Evolutionary conservation across 2,329 filamentous ascomycete genomes (phyloP), one percentile per base, ranked within the genome.

Genomic region (Pseudonectria foliicola): DNA sequence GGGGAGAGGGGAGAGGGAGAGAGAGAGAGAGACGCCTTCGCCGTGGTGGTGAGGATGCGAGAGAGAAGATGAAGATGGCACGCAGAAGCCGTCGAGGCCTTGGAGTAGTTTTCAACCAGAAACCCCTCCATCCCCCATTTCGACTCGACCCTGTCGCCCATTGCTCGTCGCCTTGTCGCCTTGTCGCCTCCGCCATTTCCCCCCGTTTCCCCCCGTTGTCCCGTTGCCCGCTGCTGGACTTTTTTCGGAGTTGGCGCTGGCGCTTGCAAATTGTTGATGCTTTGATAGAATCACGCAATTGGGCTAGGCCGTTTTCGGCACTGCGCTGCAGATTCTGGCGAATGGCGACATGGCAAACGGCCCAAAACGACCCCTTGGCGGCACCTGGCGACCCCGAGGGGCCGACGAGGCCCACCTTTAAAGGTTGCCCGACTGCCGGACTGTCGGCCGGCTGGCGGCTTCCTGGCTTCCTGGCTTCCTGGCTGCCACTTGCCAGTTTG

Each of bases 281-380:
- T 45, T 52, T 40, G 44, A 53, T 34, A 46, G 50, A 61, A 63
- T 63, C 60, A 63, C 60, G 60, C 60, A 63, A 63, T 63, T 56
- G 44, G 31, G 28, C 52, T 54, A 55, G 40, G 29, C 58, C 50
- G 27, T 34, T 47, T 52, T 39, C 14, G 55, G 59, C 40, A 46
- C 59, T 55, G 55, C 46, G 47, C 29, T 21, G 43, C 29, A 37
- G 45, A 51, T 42, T 41, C 44, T 21, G 23, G 18, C 18, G 15
- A 21, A 14, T 24, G 15, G 27, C 21, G 18, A 10, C 13, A 23
- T 13, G 31, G 15, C 7, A 29, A 30, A 30, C n/a, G 13, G 15
- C 21, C 16, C 32, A 25, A 26, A 34, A 29, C 32, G 15, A 29
- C 26, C 32, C 25, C 16, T n/a, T 25, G 25, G 13, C 12, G 25